Base-by-base conservation (phyloP, 768 basidiomycete genomes). In the Russula lepida region DNA sequence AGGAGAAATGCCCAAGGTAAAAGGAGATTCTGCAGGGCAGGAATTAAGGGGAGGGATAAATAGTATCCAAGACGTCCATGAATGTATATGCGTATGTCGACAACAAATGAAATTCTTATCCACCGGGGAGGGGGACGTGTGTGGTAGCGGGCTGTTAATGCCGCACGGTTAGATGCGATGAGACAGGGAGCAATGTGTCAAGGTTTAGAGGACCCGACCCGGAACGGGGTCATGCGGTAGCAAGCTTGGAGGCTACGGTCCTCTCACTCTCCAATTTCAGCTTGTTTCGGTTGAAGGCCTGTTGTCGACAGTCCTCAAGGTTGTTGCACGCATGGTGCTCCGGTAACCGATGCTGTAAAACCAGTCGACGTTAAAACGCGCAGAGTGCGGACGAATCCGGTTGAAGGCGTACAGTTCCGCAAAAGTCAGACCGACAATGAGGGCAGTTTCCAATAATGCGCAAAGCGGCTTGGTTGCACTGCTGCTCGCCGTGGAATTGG, bases 201-300 rank as follows among this genome's bases (percentile, higher is more conserved):
- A 55, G 28, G 48, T 52, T 56, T 21, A 60, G 44, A 32, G 60
- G 54, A 49, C 48, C 56, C 17, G 54, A 63, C 56, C 64, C 58
- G 54, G 65, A 54, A 54, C 33, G 60, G 21, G 51, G 56, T 78
- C 69, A 91, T 71, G 88, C 88, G 50, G 83, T 85, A 60, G 86
- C 86, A 81, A 94, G 85, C 85, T 92, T 93, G 70, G 88, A 77
- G 35, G 86, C 85, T 37, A 89, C 86, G 21, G 92, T 94, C 74
- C 88, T 84, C 74, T 94, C 92, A 67, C 85, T 84, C 79, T 92
- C 91, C 60, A 94, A 76, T 76, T 89, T 89, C 55, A 76, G 79
- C 83, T 93, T 92, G 79, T 94, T 93, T 69, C 82, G 80, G 66
- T 91, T 84, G 70, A 92, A 94, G 21, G 92, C 92, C 73, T 90